phyloP scores from a whole-genome alignment of 805 yeast species.

The Monosporozyma solicola region DNA sequence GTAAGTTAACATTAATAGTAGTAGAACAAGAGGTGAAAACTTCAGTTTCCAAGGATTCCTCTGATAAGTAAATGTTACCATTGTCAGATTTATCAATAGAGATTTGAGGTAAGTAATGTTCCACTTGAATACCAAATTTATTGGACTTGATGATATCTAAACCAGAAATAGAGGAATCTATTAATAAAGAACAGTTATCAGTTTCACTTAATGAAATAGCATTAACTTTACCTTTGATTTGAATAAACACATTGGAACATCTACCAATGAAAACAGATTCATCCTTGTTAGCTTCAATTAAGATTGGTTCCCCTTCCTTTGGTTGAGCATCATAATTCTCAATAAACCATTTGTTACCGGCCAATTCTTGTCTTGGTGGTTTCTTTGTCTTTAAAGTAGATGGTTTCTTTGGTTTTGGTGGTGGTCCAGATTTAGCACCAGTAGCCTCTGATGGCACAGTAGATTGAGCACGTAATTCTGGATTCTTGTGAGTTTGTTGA shows the following conservation, averaged over 20 bases:
- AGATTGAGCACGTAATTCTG: conserved; percentile 57
- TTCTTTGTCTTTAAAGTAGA: conserved; percentile 42
- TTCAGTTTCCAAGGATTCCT: conserved; percentile 63
- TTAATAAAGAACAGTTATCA: conserved; percentile 61
- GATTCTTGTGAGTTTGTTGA: conserved; percentile 90
- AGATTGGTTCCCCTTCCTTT: conserved; percentile 32
- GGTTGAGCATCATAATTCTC: conserved; percentile 62
- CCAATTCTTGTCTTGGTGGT: conserved; percentile 60
- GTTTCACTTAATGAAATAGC: conserved; percentile 76
- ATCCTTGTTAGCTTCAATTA: conserved; percentile 69
- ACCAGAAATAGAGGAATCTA: conserved; percentile 80
- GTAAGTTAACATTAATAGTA: conserved; percentile 76
- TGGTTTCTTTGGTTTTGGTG: conserved; percentile 82
- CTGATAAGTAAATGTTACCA: conserved; percentile 70
- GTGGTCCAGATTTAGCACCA: conserved; percentile 38
- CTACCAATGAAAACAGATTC: conserved; percentile 87
- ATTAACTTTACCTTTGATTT: conserved; percentile 84
- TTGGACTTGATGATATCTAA: conserved; percentile 76
- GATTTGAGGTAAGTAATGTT: conserved; percentile 75
- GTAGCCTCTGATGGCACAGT: conserved; percentile 35
- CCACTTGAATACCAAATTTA: conserved; percentile 76
- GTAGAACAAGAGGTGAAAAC: conserved; percentile 80
- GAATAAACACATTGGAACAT: conserved; percentile 64
- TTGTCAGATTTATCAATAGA: conserved; percentile 84
- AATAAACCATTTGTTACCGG: conserved; percentile 83